phyloP scores from a whole-genome alignment of 2,329 filamentous ascomycete genomes.

The Cladosporium sp. region DNA sequence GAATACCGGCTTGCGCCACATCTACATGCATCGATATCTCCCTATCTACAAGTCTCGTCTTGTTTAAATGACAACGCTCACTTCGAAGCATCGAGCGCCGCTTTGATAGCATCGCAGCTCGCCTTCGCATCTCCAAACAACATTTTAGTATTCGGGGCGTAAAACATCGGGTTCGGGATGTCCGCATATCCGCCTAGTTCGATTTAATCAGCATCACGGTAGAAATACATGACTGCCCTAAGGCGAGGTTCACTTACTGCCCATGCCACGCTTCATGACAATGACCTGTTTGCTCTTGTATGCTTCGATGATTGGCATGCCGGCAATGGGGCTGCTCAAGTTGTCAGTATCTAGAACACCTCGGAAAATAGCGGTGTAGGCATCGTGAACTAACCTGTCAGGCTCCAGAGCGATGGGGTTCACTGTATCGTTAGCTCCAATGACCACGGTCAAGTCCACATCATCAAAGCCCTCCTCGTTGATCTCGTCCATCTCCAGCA shows the following conservation, averaged over 20 bases:
- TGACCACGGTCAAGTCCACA: constrained; percentile 83
- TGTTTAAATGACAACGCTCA: background rate
- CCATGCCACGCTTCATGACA: constrained; percentile 90
- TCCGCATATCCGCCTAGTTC: constrained; percentile 55
- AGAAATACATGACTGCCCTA: background rate
- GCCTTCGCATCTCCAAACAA: constrained; percentile 85
- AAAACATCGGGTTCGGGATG: constrained; percentile 92
- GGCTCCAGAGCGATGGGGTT: constrained; percentile 86
- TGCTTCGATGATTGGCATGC: constrained; percentile 88
- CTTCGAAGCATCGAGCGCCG: constrained; percentile 29
- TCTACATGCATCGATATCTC: constrained; percentile 11
- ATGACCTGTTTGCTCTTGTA: constrained; percentile 94
- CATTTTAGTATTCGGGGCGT: constrained; percentile 87
- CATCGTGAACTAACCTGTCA: constrained; percentile 44
- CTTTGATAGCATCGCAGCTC: constrained; percentile 37
- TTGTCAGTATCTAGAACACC: constrained; percentile 18
- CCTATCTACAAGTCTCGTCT: background rate
- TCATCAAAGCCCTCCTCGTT: constrained; percentile 81
- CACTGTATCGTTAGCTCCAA: constrained; percentile 89
- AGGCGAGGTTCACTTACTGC: constrained; percentile 49
- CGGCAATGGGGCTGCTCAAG: constrained; percentile 69
- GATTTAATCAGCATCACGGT: constrained; percentile 35
- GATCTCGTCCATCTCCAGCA: constrained; percentile 94
- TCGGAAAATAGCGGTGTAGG: background rate
- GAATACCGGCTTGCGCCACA: constrained; percentile 6